Percentiles rank a stretch among this genome's conserved stretches.
Conservation (phyloP, 129 eudicot species). For the Flaveria linearis region DNA sequence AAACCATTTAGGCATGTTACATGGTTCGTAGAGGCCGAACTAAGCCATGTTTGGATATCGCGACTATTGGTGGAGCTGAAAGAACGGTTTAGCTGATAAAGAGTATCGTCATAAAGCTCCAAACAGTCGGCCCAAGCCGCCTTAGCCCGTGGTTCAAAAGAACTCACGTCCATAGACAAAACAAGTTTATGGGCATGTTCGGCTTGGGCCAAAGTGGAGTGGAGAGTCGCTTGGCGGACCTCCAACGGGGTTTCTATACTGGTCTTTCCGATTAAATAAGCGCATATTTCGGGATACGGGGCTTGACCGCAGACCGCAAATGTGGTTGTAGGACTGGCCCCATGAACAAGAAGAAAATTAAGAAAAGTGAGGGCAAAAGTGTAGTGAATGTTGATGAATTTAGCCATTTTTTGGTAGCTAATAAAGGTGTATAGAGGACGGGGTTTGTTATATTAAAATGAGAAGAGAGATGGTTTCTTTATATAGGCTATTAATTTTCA, state of each 20-base stretch:
- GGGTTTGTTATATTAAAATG: conserved; percentile 19
- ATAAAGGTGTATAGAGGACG: conserved; percentile 19
- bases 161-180: conserved; percentile 45
- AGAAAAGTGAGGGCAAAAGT: conserved; percentile 13
- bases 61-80: conserved; percentile 29
- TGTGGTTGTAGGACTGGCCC: conserved; percentile 30
- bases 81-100: conserved; percentile 45
- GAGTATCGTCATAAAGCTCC: conserved; percentile 61
- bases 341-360: conserved; percentile 39
- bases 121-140: conserved; percentile 64
- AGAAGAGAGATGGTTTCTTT: conserved; percentile 27
- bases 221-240: conserved; percentile 39
- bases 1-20: conserved; percentile 61
- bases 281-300: conserved; percentile 63
- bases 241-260: conserved; percentile 28
- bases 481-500: conserved; percentile 35
- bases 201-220: conserved; percentile 51
- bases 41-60: conserved; percentile 57
- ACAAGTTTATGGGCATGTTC: conserved; percentile 44
- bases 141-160: conserved; percentile 43
- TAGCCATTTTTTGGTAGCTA: conserved; percentile 40
- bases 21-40: conserved; percentile 51
- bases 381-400: conserved; percentile 12
- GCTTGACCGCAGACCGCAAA: conserved; percentile 50
- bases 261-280: conserved; percentile 37